Evolutionary conservation across 2,329 filamentous ascomycete species (phyloP), one percentile per base, ranked within the genome.

Genomic region (Pseudogymnoascus sp.): DNA sequence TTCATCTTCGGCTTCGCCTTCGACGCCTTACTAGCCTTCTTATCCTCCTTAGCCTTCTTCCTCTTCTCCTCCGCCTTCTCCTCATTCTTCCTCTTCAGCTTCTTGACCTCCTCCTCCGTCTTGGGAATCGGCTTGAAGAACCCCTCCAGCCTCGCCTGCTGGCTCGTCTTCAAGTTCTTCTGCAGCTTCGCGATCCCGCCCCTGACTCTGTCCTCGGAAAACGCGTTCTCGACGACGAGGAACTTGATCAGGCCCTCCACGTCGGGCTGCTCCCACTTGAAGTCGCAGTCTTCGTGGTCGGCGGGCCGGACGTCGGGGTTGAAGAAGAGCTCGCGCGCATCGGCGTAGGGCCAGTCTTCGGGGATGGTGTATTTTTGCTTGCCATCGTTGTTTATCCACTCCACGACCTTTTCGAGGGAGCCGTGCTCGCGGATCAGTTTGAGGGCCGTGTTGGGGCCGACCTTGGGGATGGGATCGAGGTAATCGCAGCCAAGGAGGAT

Each of bases 401-500:
- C 90, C 46, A 97, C 87, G 1, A 99, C 88, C 64, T 89, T 90
- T 73, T 99, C 95, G 44, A 99, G 84, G 3, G 84, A 86, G 62
- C 90, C 90, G 77, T 97, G 87, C 71, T 99, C 93, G 68, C 92
- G 91, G 70, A 99, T 97, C 65, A 99, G 81, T 75, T 96, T 96
- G 62, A 97, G 82, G 1, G 95, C 95, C 0, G 95, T 97, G 70
- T 87, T 88, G 4, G 95, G 93, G 19, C 95, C 95, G 67, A 99
- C 82, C 74, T 96, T 97, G 70, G 95, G 95, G 69, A 99, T 89
- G 0, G 95, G 93, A 70, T 99, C 95, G 73, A 97, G 86, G 73
- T 99, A 99, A 75, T 99, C 95, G 77, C 95, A 99, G 70, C 95
- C 95, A 53, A 99, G 89, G 10, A 99, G 84, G 71, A 99, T 99